Evolutionary conservation across 2,329 filamentous ascomycete species (phyloP).

Genomic region (Colletotrichum sp.): DNA sequence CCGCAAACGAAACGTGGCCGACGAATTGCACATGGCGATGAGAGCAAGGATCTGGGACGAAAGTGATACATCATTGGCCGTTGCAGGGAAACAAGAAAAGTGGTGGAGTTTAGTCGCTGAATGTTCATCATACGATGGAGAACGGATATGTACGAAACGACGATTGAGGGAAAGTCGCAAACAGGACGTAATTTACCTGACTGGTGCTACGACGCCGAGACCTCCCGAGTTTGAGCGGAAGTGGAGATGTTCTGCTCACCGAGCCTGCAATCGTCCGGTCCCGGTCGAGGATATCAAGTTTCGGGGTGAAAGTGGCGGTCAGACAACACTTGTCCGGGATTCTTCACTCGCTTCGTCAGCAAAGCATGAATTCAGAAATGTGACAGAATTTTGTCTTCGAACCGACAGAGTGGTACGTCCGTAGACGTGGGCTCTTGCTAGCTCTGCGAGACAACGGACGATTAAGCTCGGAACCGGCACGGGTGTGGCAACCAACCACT

Average conservation of each 20-base stretch:
- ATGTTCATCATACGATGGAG: not conserved
- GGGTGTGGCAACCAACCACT: not conserved
- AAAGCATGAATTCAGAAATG: not conserved
- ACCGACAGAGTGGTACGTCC: not conserved
- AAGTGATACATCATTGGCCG: not conserved
- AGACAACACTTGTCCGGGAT: not conserved
- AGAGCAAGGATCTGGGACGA: not conserved
- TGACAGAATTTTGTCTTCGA: not conserved
- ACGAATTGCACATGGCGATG: not conserved
- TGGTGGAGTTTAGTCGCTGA: not conserved
- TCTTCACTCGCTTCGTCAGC: not conserved
- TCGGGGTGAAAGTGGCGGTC: conserved; percentile 1
- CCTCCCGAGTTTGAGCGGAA: not conserved
- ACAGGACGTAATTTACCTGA: not conserved
- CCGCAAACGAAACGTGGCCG: not conserved
- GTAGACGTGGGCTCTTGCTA: not conserved
- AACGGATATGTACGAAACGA: not conserved
- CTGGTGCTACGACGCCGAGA: not conserved
- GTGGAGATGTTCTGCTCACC: not conserved
- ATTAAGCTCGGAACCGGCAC: not conserved
- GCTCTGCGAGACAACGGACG: not conserved
- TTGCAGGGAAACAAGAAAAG: not conserved
- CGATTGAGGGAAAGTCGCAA: not conserved
- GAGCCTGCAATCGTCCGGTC: not conserved
- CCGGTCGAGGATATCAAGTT: not conserved